A percentile compares a stretch with the other conserved stretches of the same genome.
phyloP scores from a whole-genome alignment of 2,329 filamentous ascomycete species.

The Byssothecium circinans region DNA sequence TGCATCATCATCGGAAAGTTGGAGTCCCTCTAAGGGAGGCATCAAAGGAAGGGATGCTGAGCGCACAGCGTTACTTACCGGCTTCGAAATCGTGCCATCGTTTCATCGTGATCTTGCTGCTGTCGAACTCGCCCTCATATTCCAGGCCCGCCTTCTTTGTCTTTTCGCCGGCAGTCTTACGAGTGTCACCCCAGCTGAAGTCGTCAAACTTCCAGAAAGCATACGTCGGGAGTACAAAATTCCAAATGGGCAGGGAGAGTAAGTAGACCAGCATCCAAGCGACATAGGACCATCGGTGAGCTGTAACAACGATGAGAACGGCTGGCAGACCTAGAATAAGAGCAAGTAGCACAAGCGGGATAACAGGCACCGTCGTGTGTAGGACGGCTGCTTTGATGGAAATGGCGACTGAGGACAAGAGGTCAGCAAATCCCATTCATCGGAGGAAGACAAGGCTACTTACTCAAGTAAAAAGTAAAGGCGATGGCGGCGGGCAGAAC shows the following conservation, averaged over 20 bases:
- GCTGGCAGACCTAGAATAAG: conserved; percentile 93
- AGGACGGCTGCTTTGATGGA: conserved; percentile 71
- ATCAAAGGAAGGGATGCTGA: conserved; percentile 5
- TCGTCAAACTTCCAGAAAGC: conserved; percentile 99
- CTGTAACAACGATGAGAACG: conserved; percentile 87
- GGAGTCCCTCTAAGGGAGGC: no score
- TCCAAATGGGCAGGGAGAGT: conserved; percentile 91
- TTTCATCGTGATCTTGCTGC: conserved; percentile 99
- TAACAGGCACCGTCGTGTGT: conserved; percentile 68
- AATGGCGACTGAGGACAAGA: conserved; percentile 65
- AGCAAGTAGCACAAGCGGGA: conserved; percentile 84
- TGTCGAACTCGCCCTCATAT: conserved; percentile 94
- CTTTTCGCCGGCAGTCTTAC: conserved; percentile 90
- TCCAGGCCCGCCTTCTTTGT: conserved; percentile 84
- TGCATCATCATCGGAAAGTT: conserved; percentile 12
- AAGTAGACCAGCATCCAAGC: conserved; percentile 98
- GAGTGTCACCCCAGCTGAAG: conserved; percentile 98
- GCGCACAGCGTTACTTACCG: conserved; percentile 48
- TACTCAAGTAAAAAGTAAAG: conserved; percentile 95
- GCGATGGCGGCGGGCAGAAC: conserved; percentile 94
- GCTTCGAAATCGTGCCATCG: conserved; percentile 92
- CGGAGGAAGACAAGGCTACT: conserved; percentile 46
- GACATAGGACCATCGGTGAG: conserved; percentile 89
- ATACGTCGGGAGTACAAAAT: conserved; percentile 91
- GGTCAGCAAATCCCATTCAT: conserved; percentile 27